Percentiles rank a stretch among this genome's conserved stretches.
Conservation (phyloP, 768 basidiomycete species). For the Lactarius evosmus region DNA sequence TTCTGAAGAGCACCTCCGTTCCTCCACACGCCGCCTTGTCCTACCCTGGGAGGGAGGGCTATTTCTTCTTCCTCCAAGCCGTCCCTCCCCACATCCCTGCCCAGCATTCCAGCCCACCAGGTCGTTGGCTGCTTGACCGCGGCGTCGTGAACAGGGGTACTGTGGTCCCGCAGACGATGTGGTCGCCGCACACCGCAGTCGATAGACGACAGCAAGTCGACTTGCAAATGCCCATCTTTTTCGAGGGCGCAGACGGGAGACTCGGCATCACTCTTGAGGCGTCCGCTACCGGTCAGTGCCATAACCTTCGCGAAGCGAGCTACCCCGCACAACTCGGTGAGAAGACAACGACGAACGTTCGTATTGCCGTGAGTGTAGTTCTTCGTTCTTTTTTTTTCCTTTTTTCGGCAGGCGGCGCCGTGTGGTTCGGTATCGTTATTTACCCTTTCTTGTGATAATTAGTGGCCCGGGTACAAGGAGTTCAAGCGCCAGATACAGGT, state of each 20-base stretch:
- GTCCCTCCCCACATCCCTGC: background rate
- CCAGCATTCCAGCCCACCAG: background rate
- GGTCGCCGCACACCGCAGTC: background rate
- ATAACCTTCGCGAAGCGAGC: background rate
- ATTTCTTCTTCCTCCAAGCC: background rate
- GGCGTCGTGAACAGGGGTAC: background rate
- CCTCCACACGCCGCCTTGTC: background rate
- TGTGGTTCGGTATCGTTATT: background rate
- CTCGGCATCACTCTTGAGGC: background rate
- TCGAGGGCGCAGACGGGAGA: background rate
- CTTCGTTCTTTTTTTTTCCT: background rate
- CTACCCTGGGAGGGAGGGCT: background rate
- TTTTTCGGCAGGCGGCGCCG: background rate
- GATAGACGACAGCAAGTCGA: background rate
- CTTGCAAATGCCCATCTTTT: background rate
- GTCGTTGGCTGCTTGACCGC: background rate
- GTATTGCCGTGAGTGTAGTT: constrained; percentile 1
- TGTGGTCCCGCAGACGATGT: background rate
- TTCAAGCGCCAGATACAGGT: background rate
- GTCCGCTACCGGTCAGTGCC: background rate
- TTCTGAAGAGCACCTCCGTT: background rate
- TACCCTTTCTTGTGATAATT: background rate
- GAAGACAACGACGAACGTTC: background rate
- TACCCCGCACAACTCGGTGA: background rate
- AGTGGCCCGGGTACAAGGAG: constrained; percentile 7